These are phyloP conservation scores for Murraya paniculata DNA, from an alignment of 345 rosid genomes.

Conservation along the genomic window DNA sequence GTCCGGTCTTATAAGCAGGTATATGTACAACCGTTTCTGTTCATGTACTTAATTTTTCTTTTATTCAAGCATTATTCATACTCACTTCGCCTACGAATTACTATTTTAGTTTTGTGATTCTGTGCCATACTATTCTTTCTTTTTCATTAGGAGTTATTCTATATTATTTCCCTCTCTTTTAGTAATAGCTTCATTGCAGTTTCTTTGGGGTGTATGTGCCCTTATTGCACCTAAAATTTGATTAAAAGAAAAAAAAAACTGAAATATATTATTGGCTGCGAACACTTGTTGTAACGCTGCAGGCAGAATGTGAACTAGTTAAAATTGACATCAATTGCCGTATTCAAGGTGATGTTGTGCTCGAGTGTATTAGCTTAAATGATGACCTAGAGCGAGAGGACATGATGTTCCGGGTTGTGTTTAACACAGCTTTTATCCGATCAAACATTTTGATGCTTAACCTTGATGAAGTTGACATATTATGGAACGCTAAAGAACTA, in stretches of 20 bases:
- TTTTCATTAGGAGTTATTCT: background rate
- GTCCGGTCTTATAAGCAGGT: conserved; percentile 84
- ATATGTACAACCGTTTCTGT: background rate
- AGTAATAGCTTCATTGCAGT: background rate
- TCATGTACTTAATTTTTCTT: background rate
- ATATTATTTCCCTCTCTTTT: background rate
- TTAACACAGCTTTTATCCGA: conserved; percentile 90
- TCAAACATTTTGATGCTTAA: conserved; percentile 94
- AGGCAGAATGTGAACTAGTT: conserved; percentile 82
- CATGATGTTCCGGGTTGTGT: conserved; percentile 84
- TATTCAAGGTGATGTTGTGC: conserved; percentile 87
- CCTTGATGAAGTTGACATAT: conserved; percentile 78
- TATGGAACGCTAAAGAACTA: conserved; percentile 77
- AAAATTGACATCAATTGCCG: conserved; percentile 87
- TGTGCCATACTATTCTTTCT: background rate
- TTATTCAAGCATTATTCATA: background rate
- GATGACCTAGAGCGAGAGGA: conserved; percentile 73
- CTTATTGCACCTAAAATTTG: conserved; percentile 2
- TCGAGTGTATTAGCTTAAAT: conserved; percentile 78
- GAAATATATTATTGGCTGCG: conserved; percentile 7
- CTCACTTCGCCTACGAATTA: background rate
- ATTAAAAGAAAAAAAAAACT: background rate
- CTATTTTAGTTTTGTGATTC: conserved; percentile 2
- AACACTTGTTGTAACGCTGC: conserved; percentile 26
- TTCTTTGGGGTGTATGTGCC: background rate